phyloP scores from a whole-genome alignment of 345 rosid genomes.

The Euphorbia pulcherrima region DNA sequence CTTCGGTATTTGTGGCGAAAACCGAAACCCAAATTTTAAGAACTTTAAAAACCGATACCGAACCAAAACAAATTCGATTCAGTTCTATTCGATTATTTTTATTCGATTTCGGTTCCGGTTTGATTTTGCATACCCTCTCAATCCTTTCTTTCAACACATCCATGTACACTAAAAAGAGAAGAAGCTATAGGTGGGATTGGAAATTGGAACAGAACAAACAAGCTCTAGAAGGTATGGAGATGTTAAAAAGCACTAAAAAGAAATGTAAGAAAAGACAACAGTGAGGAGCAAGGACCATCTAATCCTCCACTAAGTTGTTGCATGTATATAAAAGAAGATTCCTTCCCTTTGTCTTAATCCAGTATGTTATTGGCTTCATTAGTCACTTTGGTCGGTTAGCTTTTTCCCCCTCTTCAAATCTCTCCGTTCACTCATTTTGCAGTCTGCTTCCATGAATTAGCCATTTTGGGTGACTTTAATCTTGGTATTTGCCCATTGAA shows the following conservation, averaged over 20 bases:
- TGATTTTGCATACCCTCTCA: not conserved
- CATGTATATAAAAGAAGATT: constrained; percentile 39
- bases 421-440: constrained; percentile 16
- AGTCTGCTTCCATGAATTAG: constrained; percentile 18
- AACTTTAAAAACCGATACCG: too few relatives aligned
- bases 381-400: constrained; percentile 23
- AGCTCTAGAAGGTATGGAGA: constrained; percentile 2
- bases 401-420: constrained; percentile 25
- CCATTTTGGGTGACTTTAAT: constrained; percentile 12
- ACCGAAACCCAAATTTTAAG: too few relatives aligned
- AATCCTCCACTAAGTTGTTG: constrained; percentile 22
- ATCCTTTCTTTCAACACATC: constrained; percentile 13
- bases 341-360: constrained; percentile 42
- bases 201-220: constrained; percentile 23
- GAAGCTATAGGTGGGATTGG: constrained; percentile 11
- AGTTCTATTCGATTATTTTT: too few relatives aligned
- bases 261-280: constrained; percentile 1
- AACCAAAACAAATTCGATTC: too few relatives aligned
- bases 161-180: constrained; percentile 12
- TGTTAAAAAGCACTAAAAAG: not conserved
- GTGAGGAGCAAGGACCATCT: constrained; percentile 12
- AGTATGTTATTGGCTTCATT: constrained; percentile 35
- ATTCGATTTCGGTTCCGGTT: too few relatives aligned
- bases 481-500: constrained; percentile 29
- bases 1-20: too few relatives aligned